A percentile compares a stretch with the other conserved stretches of the same genome.
Evolutionary conservation across 148 eudicot species (phyloP).

Genomic region (Diospyros kaki): DNA sequence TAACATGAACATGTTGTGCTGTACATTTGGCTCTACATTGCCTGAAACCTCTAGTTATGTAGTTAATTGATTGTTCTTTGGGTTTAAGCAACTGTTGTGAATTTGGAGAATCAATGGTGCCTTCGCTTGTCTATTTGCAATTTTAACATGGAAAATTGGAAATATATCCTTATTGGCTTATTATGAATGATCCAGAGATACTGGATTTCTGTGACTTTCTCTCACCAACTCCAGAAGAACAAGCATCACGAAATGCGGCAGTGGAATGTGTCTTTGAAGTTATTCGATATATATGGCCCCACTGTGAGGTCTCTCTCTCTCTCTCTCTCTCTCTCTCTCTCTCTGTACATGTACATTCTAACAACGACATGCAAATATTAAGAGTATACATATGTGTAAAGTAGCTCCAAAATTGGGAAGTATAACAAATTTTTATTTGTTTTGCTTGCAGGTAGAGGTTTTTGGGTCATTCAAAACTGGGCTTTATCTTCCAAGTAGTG

Average conservation of each 20-base stretch:
- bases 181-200: slow-evolving; percentile 53
- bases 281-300: slow-evolving; percentile 88
- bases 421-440: neutral
- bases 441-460: slow-evolving; percentile 73
- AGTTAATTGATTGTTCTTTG: neutral
- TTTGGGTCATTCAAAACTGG: slow-evolving; percentile 98
- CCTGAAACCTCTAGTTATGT: neutral
- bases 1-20: neutral
- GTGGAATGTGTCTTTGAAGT: slow-evolving; percentile 70
- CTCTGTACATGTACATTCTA: neutral
- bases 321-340: neutral
- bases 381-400: neutral
- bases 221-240: slow-evolving; percentile 88
- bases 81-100: slow-evolving; percentile 4
- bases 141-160: neutral
- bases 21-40: no score
- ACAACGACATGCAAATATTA: neutral
- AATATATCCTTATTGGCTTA: neutral
- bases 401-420: neutral
- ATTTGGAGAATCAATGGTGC: neutral
- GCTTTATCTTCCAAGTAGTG: slow-evolving; percentile 91
- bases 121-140: neutral
- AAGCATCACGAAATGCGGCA: slow-evolving; percentile 60
- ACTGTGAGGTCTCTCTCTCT: slow-evolving; percentile 53
- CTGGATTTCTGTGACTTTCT: slow-evolving; percentile 93